Percentiles rank a stretch among this genome's conserved stretches.
These are phyloP conservation scores for Lecanicillium sp. DNA, from an alignment of 2,329 filamentous ascomycete genomes.

Conservation along the genomic window DNA sequence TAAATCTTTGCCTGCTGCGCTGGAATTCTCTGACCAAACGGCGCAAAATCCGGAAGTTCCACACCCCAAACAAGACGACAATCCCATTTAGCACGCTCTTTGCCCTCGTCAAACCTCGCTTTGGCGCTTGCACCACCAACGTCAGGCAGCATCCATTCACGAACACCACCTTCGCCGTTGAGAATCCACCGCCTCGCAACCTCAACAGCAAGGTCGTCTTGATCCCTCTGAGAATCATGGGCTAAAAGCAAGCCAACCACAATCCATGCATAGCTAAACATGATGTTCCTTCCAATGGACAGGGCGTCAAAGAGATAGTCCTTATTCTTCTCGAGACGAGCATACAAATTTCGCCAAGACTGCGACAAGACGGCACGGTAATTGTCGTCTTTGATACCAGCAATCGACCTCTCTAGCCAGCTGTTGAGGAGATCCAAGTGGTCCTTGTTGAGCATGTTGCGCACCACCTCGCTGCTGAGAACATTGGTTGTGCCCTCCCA, in stretches of 20 bases:
- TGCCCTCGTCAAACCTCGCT: conserved; percentile 5
- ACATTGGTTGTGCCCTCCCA: conserved; percentile 13
- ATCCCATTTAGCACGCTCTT: conserved; percentile 8
- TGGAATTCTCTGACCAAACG: conserved; percentile 4
- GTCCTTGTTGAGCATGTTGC: conserved; percentile 6
- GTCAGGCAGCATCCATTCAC: conserved; percentile 8
- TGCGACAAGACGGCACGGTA: conserved; percentile 1
- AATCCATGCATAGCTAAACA: conserved; percentile 10
- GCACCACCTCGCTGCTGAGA: conserved; percentile 10
- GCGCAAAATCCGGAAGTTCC: conserved; percentile 6
- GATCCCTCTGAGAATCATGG: conserved; percentile 6
- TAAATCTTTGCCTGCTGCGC: conserved; percentile 6
- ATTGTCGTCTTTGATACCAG: not conserved
- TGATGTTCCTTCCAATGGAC: conserved; percentile 7
- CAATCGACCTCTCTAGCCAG: conserved; percentile 4
- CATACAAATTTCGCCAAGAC: conserved; percentile 1
- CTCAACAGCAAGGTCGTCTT: conserved; percentile 4
- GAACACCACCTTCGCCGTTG: conserved; percentile 8
- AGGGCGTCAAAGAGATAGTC: conserved; percentile 5
- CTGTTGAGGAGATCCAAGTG: conserved; percentile 2
- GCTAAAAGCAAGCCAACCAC: conserved; percentile 7
- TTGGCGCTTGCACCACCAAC: not conserved
- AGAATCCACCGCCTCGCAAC: conserved; percentile 7
- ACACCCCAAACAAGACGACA: conserved; percentile 8
- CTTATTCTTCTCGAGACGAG: not conserved